These are phyloP conservation scores for Mycena sp. DNA, from an alignment of 1,284 basidiomycete species.

Conservation along the genomic window DNA sequence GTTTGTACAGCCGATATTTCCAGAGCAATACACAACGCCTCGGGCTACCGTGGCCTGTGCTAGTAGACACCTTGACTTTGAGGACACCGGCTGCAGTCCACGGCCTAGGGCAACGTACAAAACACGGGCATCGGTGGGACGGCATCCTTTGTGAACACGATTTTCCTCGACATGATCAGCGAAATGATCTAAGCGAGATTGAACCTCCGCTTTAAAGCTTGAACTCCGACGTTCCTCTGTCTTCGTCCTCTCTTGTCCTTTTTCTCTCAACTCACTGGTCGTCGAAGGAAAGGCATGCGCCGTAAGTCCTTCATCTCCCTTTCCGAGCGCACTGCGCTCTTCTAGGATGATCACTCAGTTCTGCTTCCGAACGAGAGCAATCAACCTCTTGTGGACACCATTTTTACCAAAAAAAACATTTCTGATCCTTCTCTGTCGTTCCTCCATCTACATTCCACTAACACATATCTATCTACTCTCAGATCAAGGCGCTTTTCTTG, in stretches of 20 bases:
- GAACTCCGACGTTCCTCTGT: no score
- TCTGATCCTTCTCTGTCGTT: constrained; percentile 49
- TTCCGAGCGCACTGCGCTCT: no score
- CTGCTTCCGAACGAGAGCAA: constrained; percentile 83
- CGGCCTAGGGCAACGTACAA: constrained; percentile 46
- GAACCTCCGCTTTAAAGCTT: no score
- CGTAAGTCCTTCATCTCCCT: no score
- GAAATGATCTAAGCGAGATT: no score
- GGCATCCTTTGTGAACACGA: constrained; percentile 54
- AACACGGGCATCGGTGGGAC: constrained; percentile 59
- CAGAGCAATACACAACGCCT: constrained; percentile 64
- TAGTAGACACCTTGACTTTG: constrained; percentile 29
- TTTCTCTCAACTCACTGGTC: no score
- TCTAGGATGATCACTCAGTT: constrained; percentile 59
- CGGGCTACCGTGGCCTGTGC: constrained; percentile 63
- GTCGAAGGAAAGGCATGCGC: no score
- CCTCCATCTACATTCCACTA: no score
- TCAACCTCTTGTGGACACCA: constrained; percentile 76
- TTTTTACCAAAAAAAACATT: constrained; percentile 65
- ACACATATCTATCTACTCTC: no score
- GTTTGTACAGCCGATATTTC: constrained; percentile 63
- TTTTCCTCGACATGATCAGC: constrained; percentile 39
- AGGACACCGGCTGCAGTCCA: neutral
- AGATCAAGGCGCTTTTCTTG: no score
- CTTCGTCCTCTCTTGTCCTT: no score